Conservation (phyloP, 805 yeast genomes). For the Candida chilensis region DNA sequence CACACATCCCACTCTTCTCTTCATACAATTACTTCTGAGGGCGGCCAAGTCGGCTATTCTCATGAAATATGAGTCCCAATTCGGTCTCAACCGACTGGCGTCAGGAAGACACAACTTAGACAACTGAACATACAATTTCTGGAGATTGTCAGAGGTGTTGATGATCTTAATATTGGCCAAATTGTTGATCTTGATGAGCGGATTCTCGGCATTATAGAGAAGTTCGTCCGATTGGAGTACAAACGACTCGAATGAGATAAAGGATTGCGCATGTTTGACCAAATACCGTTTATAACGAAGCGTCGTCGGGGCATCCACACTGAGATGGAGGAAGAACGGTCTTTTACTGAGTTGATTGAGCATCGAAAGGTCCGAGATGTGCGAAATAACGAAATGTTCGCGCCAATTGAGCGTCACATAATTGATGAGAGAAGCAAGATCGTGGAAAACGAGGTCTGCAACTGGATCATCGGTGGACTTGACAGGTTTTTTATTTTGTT, state of each 20-base stretch:
- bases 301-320: slow-evolving; percentile 63
- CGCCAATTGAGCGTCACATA: slow-evolving; percentile 64
- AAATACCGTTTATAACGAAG: slow-evolving; percentile 31
- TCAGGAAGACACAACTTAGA: slow-evolving; percentile 28
- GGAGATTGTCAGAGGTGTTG: slow-evolving; percentile 25
- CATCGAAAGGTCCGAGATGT: slow-evolving; percentile 30
- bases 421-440: slow-evolving; percentile 34
- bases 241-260: too few relatives aligned
- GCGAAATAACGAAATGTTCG: slow-evolving; percentile 47
- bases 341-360: slow-evolving; percentile 46
- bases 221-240: slow-evolving; percentile 14
- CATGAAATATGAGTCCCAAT: slow-evolving; percentile 98
- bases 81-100: slow-evolving; percentile 60
- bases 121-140: slow-evolving; percentile 22
- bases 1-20: slow-evolving; percentile 94
- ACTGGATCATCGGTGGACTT: too few relatives aligned
- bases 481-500: too few relatives aligned
- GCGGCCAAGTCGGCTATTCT: slow-evolving; percentile 89
- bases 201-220: slow-evolving; percentile 32
- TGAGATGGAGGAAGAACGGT: slow-evolving; percentile 77
- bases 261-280: slow-evolving; percentile 5
- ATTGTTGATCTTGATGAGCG: slow-evolving; percentile 54
- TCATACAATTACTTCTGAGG: slow-evolving; percentile 90
- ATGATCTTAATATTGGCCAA: slow-evolving; percentile 33
- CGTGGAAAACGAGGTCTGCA: too few relatives aligned